phyloP scores from a whole-genome alignment of 768 basidiomycete species.

The Asterophora lycoperdoides region DNA sequence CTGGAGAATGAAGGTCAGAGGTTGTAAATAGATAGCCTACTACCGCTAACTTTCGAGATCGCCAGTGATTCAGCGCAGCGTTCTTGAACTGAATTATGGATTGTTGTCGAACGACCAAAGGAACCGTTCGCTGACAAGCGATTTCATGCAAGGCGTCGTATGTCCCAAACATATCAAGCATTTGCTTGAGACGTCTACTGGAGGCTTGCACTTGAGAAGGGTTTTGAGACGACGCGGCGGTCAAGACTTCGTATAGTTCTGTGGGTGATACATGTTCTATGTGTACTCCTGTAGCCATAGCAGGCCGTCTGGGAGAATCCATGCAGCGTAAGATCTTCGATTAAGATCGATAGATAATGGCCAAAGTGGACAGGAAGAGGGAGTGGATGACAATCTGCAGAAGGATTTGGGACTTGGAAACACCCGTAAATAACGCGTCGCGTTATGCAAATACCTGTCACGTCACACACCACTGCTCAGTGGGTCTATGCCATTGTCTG shows the following conservation, averaged over 20 bases:
- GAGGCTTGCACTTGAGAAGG: conserved; percentile 48
- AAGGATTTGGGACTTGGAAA: conserved; percentile 19
- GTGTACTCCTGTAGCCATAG: conserved; percentile 28
- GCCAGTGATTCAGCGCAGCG: conserved; percentile 68
- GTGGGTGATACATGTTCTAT: conserved; percentile 49
- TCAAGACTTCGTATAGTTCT: conserved; percentile 65
- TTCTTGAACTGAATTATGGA: conserved; percentile 92
- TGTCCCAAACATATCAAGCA: conserved; percentile 66
- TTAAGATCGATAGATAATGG: neutral
- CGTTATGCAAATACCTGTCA: conserved; percentile 19
- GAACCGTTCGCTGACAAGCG: conserved; percentile 55
- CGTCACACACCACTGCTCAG: neutral
- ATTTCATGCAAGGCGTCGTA: conserved; percentile 72
- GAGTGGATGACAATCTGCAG: neutral
- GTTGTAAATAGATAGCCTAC: neutral
- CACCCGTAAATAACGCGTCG: conserved; percentile 46
- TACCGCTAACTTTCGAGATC: conserved; percentile 60
- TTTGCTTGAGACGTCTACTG: conserved; percentile 58
- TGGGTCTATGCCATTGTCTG: neutral
- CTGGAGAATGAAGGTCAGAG: conserved; percentile 33
- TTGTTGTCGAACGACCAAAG: conserved; percentile 67
- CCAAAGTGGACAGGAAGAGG: neutral
- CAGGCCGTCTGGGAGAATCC: conserved; percentile 23
- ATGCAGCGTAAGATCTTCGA: conserved; percentile 16
- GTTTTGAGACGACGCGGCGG: conserved; percentile 70